Base-by-base conservation (phyloP, 192 early-diverging fungal species). In the Spizellomyces punctatus region DNA sequence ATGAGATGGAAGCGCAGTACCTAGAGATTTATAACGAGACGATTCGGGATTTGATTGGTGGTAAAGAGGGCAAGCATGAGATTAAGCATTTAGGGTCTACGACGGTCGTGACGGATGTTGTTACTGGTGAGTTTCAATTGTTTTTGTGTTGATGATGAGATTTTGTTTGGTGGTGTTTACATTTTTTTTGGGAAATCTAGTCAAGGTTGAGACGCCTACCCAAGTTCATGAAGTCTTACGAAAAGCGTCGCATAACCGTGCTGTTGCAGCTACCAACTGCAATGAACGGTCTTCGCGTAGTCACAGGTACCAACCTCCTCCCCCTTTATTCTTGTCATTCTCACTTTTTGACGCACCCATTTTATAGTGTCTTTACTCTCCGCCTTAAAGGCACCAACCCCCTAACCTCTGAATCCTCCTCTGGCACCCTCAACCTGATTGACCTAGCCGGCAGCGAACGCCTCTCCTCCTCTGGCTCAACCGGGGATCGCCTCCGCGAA, bases 1-100 rank as follows among this genome's bases (percentile, higher is more conserved):
- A 96, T 71, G 64, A 70, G 42, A 89, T 98, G 81, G 90, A 91
- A 79, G 92, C 89, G 5, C 91, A 95, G 69, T 99, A 91, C 76
- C 50, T 99, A 44, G 95, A 99, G 79, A 98, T 99, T 65, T 99
- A 99, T 78, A 98, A 98, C 76, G 96, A 99, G 73, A 84, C 84
- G 5, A 85, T 99, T 19, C 87, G 92, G 56, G 96, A 99, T 73
- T 76, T 99, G 52, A 69, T 97, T 78, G 77, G 62, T 61, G 65
- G 58, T 41, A 82, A 72, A 59, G 82, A 82, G 58, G 80, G 82
- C 42, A 98, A 93, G 77, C 88, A 93, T 65, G 94, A 95, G 46
- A 94, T 96, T 61, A 88, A 89, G 75, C 94, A 98, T 81, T 85
- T 89, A 63, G 76, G 80, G 21, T 79, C 58, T 14, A 77, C 83